Base-by-base conservation (phyloP, 106 monocot genomes). In the Alisma plantagoaquatica region DNA sequence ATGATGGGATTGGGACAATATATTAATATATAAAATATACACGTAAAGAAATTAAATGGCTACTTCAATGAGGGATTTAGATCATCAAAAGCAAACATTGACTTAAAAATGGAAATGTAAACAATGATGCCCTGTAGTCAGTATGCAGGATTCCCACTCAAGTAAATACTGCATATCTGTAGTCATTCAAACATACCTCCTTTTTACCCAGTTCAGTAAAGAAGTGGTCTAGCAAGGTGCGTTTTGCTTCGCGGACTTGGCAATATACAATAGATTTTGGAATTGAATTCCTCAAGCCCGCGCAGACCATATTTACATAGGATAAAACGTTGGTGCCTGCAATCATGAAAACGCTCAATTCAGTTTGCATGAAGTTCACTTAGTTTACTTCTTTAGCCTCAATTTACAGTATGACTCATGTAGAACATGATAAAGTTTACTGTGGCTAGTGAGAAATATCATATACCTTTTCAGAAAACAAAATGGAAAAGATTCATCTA, bases 261-360 rank as follows among this genome's bases (percentile, higher is more conserved):
- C 84, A 72, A 47, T 78, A 89, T 32, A 79, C 88, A 38, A 89
- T 65, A 26, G 88, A 83, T 59, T 89, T 83, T 19, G 88, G 88
- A 41, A 89, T 83, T 60, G 83, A 83, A 45, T 83, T 79, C 14
- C 88, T 33, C 49, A 89, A 68, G 43, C 64, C 73, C 52, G 79
- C 64, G 48, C 75, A 73, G 17, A 87, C 82, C 87, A 82, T 87
- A 54, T 78, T 78, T 7, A 82, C 87, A 70, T 87, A 87, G 50
- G 81, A 64, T 29, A 82, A 54, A 33, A 87, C 87, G 57, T 64
- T 87, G 29, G 73, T 69, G 17, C 82, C 87, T 87, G 70, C 42
- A 43, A 38, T 14, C 35, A 7, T 38, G 35, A n/a, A n/a, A n/a
- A n/a, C n/a, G n/a, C n/a, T n/a, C n/a, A n/a, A n/a, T n/a, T n/a